Percentiles rank a stretch among this genome's conserved stretches.
Evolutionary conservation across 768 basidiomycete species (phyloP).

Genomic region (Kwoniella pini): DNA sequence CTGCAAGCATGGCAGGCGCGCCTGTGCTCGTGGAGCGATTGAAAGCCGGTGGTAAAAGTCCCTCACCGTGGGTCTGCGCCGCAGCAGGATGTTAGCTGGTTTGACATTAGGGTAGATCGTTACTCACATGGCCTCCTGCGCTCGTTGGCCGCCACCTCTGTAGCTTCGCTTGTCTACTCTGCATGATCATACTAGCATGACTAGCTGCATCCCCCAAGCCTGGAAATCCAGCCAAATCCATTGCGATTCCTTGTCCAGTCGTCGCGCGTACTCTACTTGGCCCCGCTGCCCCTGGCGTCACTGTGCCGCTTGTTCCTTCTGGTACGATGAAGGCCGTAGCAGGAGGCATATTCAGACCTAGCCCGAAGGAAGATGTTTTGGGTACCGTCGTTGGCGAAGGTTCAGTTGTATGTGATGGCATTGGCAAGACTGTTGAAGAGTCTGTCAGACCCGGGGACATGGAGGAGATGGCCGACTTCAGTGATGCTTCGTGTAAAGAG

Average conservation of each 20-base stretch:
- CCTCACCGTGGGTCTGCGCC: slow-evolving; percentile 10
- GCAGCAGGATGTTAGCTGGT: background rate
- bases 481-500: slow-evolving; percentile 40
- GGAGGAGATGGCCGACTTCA: slow-evolving; percentile 16
- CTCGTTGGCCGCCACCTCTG: slow-evolving; percentile 54
- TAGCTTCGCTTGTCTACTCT: slow-evolving; percentile 56
- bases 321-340: slow-evolving; percentile 6
- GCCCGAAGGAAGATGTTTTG: slow-evolving; percentile 20
- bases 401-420: background rate
- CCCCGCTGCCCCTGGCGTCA: slow-evolving; percentile 18
- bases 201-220: slow-evolving; percentile 44
- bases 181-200: slow-evolving; percentile 56
- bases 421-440: slow-evolving; percentile 21
- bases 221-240: slow-evolving; percentile 41
- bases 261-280: slow-evolving; percentile 6
- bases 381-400: slow-evolving; percentile 1
- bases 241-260: slow-evolving; percentile 25
- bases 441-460: slow-evolving; percentile 18
- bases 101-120: background rate
- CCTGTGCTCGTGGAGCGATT: slow-evolving; percentile 41
- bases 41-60: slow-evolving; percentile 36
- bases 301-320: slow-evolving; percentile 8
- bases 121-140: slow-evolving; percentile 32
- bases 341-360: slow-evolving; percentile 34
- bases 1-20: slow-evolving; percentile 43